phyloP scores from a whole-genome alignment of 2,329 filamentous ascomycete species.

The Colletotrichum truncatum region DNA sequence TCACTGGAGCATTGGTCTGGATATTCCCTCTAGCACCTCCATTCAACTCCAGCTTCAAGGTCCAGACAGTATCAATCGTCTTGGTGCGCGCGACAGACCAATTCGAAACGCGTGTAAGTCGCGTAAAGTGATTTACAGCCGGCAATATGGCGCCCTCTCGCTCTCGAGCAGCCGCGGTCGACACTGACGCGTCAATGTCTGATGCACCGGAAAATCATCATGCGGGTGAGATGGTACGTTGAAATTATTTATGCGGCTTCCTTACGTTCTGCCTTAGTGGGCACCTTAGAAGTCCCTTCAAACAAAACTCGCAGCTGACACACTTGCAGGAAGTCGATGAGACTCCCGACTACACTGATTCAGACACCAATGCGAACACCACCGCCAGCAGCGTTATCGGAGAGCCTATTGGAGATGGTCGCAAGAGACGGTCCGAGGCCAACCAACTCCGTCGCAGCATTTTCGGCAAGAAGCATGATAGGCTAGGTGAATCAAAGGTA shows the following conservation, averaged over 20 bases:
- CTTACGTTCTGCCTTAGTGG: background rate
- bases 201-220: conserved; percentile 62
- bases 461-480: conserved; percentile 93
- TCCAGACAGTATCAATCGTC: conserved; percentile 18
- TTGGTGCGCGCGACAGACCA: background rate
- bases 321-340: conserved; percentile 66
- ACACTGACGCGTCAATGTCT: conserved; percentile 71
- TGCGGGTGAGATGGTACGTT: conserved; percentile 60
- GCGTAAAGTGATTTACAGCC: conserved; percentile 59
- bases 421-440: conserved; percentile 86
- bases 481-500: conserved; percentile 92
- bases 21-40: background rate
- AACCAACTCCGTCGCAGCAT: conserved; percentile 91
- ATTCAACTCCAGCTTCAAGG: background rate
- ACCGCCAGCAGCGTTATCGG: conserved; percentile 87
- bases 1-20: background rate
- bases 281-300: background rate
- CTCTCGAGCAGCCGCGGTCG: conserved; percentile 60
- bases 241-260: background rate
- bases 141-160: conserved; percentile 63
- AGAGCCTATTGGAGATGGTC: conserved; percentile 77
- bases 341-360: conserved; percentile 73
- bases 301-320: conserved; percentile 8
- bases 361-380: conserved; percentile 73
- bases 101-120: conserved; percentile 60